Conservation (phyloP, 1,284 basidiomycete genomes). For the Cerrena zonata region DNA sequence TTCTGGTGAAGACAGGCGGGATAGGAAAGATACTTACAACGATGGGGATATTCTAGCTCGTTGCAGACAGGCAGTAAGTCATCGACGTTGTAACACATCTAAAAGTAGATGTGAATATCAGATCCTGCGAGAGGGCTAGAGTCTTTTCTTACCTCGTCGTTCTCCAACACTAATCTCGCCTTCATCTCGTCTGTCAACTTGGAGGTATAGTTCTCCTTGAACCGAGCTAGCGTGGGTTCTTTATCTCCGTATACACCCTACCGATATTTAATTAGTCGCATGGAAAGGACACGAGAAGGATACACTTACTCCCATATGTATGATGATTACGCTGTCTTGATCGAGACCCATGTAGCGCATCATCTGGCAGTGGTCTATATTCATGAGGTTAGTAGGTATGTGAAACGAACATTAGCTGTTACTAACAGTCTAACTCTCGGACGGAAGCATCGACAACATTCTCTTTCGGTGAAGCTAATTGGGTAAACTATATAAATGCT, state of each 20-base stretch:
- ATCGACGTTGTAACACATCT: conserved; percentile 85
- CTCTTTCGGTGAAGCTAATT: conserved; percentile 72
- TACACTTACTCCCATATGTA: conserved; percentile 56
- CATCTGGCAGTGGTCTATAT: conserved; percentile 73
- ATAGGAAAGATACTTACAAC: conserved; percentile 39
- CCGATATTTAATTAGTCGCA: not conserved
- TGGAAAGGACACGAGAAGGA: not conserved
- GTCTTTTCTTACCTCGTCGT: conserved; percentile 65
- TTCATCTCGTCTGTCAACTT: conserved; percentile 61
- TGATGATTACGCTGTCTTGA: conserved; percentile 72
- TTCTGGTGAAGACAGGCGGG: too few relatives aligned
- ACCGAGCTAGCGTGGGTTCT: conserved; percentile 58
- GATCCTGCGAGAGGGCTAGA: not conserved
- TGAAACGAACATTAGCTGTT: not conserved
- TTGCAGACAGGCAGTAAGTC: conserved; percentile 81
- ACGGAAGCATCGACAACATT: conserved; percentile 72
- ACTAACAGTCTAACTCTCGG: conserved; percentile 63
- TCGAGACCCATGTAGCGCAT: conserved; percentile 78
- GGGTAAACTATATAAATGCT: conserved; percentile 57
- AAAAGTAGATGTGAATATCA: not conserved
- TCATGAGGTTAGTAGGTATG: not conserved
- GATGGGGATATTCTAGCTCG: conserved; percentile 74
- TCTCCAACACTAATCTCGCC: conserved; percentile 78
- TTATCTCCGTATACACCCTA: conserved; percentile 81
- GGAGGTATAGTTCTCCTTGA: conserved; percentile 64